phyloP scores from a whole-genome alignment of 2,329 filamentous ascomycete genomes.

The Xylariaceae sp. region DNA sequence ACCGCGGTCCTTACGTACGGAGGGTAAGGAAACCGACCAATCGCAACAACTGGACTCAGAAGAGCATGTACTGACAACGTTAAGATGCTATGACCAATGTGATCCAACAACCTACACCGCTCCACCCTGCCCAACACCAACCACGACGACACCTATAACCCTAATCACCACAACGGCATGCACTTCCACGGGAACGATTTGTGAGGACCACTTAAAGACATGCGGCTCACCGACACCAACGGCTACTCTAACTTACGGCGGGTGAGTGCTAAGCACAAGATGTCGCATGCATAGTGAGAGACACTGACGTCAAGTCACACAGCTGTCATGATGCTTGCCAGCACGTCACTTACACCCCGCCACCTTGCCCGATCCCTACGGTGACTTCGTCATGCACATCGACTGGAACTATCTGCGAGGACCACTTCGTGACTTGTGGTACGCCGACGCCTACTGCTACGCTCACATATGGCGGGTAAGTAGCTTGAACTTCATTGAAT shows the following conservation, averaged over 20 bases:
- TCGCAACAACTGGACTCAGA: not conserved
- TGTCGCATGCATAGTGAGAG: not conserved
- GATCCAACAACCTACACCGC: slow-evolving; percentile 8
- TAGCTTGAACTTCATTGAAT: not conserved
- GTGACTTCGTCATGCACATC: slow-evolving; percentile 11
- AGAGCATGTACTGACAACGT: not conserved
- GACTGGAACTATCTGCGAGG: slow-evolving; percentile 21
- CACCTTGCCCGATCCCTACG: slow-evolving; percentile 4
- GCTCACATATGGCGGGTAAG: slow-evolving; percentile 8
- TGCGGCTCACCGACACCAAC: slow-evolving; percentile 27
- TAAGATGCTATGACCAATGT: slow-evolving; percentile 16
- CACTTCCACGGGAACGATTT: slow-evolving; percentile 21
- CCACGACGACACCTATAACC: not conserved
- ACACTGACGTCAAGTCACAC: not conserved
- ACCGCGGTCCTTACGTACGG: slow-evolving; percentile 20
- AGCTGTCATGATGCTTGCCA: slow-evolving; percentile 1
- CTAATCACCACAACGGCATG: slow-evolving; percentile 6
- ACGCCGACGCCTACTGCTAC: slow-evolving; percentile 17
- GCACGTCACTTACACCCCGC: not conserved
- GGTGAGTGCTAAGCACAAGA: slow-evolving; percentile 7
- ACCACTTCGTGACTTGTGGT: slow-evolving; percentile 21
- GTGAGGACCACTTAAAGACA: slow-evolving; percentile 21
- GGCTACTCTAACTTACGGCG: slow-evolving; percentile 16
- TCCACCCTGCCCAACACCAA: slow-evolving; percentile 13
- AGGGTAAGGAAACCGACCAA: slow-evolving; percentile 6